Base-by-base conservation (phyloP, 2,329 filamentous ascomycete genomes). In the Aquanectria penicillioides region DNA sequence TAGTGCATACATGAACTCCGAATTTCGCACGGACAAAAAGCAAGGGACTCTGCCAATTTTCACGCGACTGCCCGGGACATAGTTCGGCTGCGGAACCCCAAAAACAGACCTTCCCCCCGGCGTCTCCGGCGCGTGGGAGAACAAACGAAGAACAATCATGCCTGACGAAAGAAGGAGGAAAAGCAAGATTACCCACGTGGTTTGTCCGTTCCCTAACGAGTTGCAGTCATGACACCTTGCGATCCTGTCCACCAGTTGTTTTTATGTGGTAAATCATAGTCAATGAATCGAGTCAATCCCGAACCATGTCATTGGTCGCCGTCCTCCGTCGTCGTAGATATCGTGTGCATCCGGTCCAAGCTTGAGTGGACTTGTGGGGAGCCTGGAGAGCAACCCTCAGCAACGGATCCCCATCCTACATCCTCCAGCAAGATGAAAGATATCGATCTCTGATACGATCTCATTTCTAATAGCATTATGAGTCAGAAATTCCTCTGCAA, bases 381-480 rank as follows among this genome's bases (percentile, higher is more conserved):
- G 38, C 26, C 18, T 38, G 38, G 54, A 51, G 54, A 38, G 34
- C 15, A 47, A 22, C 23, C 22, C 34, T 18, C 28, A 41, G 25
- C 36, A 11, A 33, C n/a, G n/a, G n/a, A n/a, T n/a, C n/a, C n/a
- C 36, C 10, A 18, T 18, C 15, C 15, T 18, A 6, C 29, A 11
- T 33, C 10, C 31, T 26, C 20, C 18, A 23, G 31, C 31, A 38
- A 46, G 54, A 51, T 47, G 40, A 20, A n/a, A 51, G 54, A 52
- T 52, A 57, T 40, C 47, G 47, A 57, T 57, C 54, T 51, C 47
- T 57, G 54, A 57, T 51, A 47, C 26, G 38, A 57, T 57, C 47
- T 57, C 47, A 57, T 51, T 57, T 57, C 47, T 57, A 57, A 57
- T 57, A 25, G 36, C 40, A 57, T 57, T 51, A 57, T 57, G 54